Conservation (phyloP, 371 early-diverging fungal species). For the Scutellospora calospora region DNA sequence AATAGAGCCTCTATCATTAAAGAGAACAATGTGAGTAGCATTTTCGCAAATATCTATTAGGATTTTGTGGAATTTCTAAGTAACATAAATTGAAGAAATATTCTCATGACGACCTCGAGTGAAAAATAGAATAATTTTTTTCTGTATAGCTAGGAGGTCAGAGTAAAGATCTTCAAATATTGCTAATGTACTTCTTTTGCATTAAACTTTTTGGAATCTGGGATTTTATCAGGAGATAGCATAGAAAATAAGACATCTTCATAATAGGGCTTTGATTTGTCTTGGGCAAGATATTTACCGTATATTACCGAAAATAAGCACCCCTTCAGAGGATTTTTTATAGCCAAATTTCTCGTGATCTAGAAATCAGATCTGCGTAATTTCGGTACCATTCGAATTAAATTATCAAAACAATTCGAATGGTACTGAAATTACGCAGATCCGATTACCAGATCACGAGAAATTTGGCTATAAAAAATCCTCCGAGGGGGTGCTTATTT, state of each 20-base stretch:
- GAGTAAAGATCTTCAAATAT: constrained; percentile 42
- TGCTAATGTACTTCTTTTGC: constrained; percentile 40
- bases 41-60: constrained; percentile 37
- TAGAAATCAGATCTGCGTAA: too few species aligned
- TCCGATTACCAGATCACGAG: too few species aligned
- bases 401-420: too few species aligned
- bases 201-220: constrained; percentile 19
- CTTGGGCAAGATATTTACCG: constrained; percentile 41
- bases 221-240: constrained; percentile 37
- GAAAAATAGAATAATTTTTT: constrained; percentile 43
- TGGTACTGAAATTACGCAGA: too few species aligned
- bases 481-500: too few species aligned
- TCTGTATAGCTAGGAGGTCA: constrained; percentile 39
- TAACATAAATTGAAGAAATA: constrained; percentile 39
- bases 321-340: too few species aligned
- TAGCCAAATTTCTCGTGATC: too few species aligned
- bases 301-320: too few species aligned
- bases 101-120: constrained; percentile 38
- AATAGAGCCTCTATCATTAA: constrained; percentile 20
- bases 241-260: constrained; percentile 31
- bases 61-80: constrained; percentile 40
- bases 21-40: constrained; percentile 18
- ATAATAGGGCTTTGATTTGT: constrained; percentile 40
- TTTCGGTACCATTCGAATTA: too few species aligned
- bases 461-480: too few species aligned